phyloP scores from a whole-genome alignment of 1,284 basidiomycete genomes.

The Chondrostereum purpureum region DNA sequence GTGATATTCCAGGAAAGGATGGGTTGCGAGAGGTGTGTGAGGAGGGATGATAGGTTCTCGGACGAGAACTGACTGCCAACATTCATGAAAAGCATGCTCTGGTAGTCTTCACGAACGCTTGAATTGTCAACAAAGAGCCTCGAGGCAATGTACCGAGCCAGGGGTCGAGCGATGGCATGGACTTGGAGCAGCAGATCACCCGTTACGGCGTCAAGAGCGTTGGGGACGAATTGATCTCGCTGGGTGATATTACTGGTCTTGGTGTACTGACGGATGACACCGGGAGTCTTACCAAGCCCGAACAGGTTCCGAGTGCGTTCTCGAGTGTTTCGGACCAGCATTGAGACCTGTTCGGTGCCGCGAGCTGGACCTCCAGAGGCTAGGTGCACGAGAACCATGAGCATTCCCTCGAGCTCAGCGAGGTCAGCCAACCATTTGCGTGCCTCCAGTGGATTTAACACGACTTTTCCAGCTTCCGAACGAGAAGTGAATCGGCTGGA shows the following conservation, averaged over 20 bases:
- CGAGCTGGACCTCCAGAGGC: constrained; percentile 16
- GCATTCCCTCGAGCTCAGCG: constrained; percentile 10
- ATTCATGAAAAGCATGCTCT: constrained; percentile 20
- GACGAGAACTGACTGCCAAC: constrained; percentile 17
- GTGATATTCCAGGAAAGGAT: constrained; percentile 12
- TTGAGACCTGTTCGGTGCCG: constrained; percentile 19
- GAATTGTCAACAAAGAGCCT: constrained; percentile 4
- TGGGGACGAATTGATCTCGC: constrained; percentile 23
- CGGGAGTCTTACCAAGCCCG: constrained; percentile 14
- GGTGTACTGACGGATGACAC: constrained; percentile 19
- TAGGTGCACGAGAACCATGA: constrained; percentile 15
- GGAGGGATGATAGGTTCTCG: constrained; percentile 12
- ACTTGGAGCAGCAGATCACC: constrained; percentile 22
- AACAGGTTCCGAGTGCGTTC: constrained; percentile 14
- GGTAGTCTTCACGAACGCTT: constrained; percentile 11
- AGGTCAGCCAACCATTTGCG: constrained; percentile 17
- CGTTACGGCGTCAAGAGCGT: constrained; percentile 17
- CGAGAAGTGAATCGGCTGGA: too few relatives aligned
- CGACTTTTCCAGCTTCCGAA: too few relatives aligned
- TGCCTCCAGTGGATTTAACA: constrained; percentile 9
- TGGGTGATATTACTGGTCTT: constrained; percentile 18
- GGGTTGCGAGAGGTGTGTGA: constrained; percentile 7
- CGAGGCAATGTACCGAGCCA: constrained; percentile 18
- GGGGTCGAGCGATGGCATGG: constrained; percentile 18
- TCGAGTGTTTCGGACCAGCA: constrained; percentile 15